Conservation (phyloP, 2,329 filamentous ascomycete species). For the Lasiodiplodia sp. region DNA sequence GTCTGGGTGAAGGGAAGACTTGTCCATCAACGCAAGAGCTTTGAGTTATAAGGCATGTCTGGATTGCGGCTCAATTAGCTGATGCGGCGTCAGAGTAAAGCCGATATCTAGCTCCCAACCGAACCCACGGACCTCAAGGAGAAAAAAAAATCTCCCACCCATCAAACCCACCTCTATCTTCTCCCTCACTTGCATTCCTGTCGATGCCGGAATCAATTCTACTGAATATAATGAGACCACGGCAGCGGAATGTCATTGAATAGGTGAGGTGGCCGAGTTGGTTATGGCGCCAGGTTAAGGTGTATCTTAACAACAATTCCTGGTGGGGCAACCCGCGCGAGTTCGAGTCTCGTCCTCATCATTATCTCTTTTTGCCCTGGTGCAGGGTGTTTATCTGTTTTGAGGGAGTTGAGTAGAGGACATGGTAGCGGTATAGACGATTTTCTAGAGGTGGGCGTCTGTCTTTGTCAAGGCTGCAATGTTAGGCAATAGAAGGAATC, state of each 20-base stretch:
- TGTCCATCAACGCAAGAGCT: slow-evolving; percentile 26
- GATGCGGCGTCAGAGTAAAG: not conserved
- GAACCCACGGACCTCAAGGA: slow-evolving; percentile 7
- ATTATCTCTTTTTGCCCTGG: slow-evolving; percentile 9
- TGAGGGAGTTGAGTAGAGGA: not conserved
- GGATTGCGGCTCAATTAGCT: not conserved
- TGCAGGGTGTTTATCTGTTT: not conserved
- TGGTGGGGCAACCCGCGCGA: not conserved
- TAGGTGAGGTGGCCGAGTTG: slow-evolving; percentile 30
- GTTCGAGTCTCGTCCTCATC: not conserved
- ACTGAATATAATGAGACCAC: not conserved
- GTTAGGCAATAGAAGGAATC: not conserved
- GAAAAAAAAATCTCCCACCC: not conserved
- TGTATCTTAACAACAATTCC: slow-evolving; percentile 6
- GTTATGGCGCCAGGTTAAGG: slow-evolving; percentile 31
- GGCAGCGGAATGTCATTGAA: too few relatives aligned
- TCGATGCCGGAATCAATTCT: not conserved
- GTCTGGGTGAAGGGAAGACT: slow-evolving; percentile 86
- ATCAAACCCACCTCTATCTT: not conserved
- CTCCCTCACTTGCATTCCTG: not conserved
- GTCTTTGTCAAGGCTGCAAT: not conserved
- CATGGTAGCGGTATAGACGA: not conserved
- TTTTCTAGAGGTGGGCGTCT: not conserved
- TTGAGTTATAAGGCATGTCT: not conserved
- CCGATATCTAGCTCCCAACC: slow-evolving; percentile 6